Percentiles rank a stretch among this genome's conserved stretches.
Conservation (phyloP, 2,329 filamentous ascomycete species). For the Graphiopsis chlorocephala region DNA sequence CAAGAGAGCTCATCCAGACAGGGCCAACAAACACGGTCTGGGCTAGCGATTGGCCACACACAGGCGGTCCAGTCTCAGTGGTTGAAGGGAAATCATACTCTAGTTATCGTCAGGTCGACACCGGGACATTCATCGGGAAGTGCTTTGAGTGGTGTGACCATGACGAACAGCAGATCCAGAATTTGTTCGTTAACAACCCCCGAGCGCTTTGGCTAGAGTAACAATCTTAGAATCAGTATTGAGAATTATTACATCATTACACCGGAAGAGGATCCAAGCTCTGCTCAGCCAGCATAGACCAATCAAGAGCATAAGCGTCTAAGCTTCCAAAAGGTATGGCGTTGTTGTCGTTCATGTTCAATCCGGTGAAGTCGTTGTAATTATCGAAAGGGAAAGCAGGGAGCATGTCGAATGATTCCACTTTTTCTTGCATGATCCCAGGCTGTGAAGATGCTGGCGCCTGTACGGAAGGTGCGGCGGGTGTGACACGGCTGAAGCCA, state of each 20-base stretch:
- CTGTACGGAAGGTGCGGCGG: background rate
- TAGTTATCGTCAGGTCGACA: background rate
- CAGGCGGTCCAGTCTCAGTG: background rate
- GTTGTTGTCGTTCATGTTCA: constrained; percentile 1
- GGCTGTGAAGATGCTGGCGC: background rate
- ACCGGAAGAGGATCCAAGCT: background rate
- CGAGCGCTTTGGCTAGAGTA: background rate
- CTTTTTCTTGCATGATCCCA: background rate
- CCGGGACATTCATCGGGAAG: background rate
- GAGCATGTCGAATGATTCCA: constrained; percentile 2
- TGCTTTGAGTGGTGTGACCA: constrained; percentile 3
- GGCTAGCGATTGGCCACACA: constrained; percentile 2
- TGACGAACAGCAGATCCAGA: background rate
- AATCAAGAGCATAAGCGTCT: constrained; percentile 16
- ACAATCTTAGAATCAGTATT: background rate
- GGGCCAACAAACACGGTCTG: background rate
- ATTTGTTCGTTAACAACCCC: background rate
- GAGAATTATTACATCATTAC: background rate
- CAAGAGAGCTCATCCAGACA: background rate
- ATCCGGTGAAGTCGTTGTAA: background rate
- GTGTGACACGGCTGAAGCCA: constrained; percentile 5
- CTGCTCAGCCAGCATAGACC: constrained; percentile 8
- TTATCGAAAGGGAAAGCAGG: constrained; percentile 14
- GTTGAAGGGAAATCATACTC: background rate
- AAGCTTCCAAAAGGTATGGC: constrained; percentile 13